phyloP scores from a whole-genome alignment of 2,329 filamentous ascomycete species.

The Verticillium klebahnii region DNA sequence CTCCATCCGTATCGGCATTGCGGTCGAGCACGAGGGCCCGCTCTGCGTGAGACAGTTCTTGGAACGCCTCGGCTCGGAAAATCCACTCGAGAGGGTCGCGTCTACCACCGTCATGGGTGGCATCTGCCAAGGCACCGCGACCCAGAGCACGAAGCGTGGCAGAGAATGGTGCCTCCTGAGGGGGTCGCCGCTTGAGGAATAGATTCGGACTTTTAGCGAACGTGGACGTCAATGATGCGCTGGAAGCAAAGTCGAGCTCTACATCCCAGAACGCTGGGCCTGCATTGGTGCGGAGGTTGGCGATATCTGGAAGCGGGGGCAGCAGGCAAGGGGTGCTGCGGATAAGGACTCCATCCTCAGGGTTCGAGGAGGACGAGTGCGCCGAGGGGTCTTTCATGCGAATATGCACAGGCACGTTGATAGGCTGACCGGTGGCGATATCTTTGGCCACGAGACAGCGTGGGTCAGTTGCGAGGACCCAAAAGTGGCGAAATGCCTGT shows the following conservation, averaged over 20 bases:
- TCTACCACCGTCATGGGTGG: slow-evolving; percentile 21
- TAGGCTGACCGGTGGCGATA: slow-evolving; percentile 74
- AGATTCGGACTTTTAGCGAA: slow-evolving; percentile 70
- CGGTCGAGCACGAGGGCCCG: slow-evolving; percentile 55
- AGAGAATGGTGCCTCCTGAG: slow-evolving; percentile 65
- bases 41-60: slow-evolving; percentile 59
- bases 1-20: slow-evolving; percentile 42
- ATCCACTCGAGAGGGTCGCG: slow-evolving; percentile 66
- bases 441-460: slow-evolving; percentile 87
- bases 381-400: slow-evolving; percentile 41
- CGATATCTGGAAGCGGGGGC: slow-evolving; percentile 61
- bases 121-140: slow-evolving; percentile 18
- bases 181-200: slow-evolving; percentile 66
- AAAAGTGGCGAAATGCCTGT: slow-evolving; percentile 94
- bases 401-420: slow-evolving; percentile 68
- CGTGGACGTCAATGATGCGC: slow-evolving; percentile 55
- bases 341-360: slow-evolving; percentile 21
- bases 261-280: slow-evolving; percentile 75
- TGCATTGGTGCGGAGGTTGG: slow-evolving; percentile 53
- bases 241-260: slow-evolving; percentile 65
- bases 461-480: slow-evolving; percentile 88
- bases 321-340: slow-evolving; percentile 55
- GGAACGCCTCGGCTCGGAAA: slow-evolving; percentile 57
- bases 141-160: slow-evolving; percentile 72
- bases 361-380: slow-evolving; percentile 19